These are phyloP conservation scores for Fusarium nurragi DNA, from an alignment of 2,329 filamentous ascomycete species.

Conservation along the genomic window DNA sequence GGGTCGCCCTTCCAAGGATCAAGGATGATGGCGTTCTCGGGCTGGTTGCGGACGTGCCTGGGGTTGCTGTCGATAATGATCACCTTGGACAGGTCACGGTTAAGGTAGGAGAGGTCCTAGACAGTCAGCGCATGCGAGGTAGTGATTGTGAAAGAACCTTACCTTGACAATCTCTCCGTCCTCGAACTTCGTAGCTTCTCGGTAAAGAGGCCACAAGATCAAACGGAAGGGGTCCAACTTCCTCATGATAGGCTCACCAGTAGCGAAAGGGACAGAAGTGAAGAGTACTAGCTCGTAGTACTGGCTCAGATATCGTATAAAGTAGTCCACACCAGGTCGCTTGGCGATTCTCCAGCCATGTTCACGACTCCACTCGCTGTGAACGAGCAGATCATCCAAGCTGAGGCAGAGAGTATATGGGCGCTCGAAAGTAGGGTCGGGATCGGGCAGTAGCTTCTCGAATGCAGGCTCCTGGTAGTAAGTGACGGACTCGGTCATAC, in stretches of 20 bases:
- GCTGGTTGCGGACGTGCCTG: slow-evolving; percentile 84
- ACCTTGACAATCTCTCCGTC: slow-evolving; percentile 97
- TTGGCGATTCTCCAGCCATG: slow-evolving; percentile 97
- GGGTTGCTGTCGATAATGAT: slow-evolving; percentile 92
- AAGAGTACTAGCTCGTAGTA: slow-evolving; percentile 99
- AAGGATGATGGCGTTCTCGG: slow-evolving; percentile 94
- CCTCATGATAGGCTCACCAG: slow-evolving; percentile 86
- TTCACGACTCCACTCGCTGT: slow-evolving; percentile 93
- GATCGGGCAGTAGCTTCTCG: slow-evolving; percentile 87
- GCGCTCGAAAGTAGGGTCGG: slow-evolving; percentile 80
- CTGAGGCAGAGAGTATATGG: slow-evolving; percentile 94
- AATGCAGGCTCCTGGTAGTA: slow-evolving; percentile 98
- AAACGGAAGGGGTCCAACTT: slow-evolving; percentile 96
- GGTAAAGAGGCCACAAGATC: slow-evolving; percentile 93
- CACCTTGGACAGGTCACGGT: slow-evolving; percentile 93
- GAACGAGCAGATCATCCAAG: slow-evolving; percentile 91
- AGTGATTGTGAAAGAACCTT: slow-evolving; percentile 40
- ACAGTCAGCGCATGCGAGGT: slow-evolving; percentile 24
- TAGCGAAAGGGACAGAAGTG: slow-evolving; percentile 84
- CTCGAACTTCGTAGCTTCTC: slow-evolving; percentile 97
- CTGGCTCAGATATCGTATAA: slow-evolving; percentile 93
- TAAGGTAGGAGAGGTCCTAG: slow-evolving; percentile 95
- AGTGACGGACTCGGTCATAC: slow-evolving; percentile 77
- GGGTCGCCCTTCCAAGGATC: slow-evolving; percentile 88
- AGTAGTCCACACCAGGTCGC: slow-evolving; percentile 95